Evolutionary conservation across 2,329 filamentous ascomycete genomes (phyloP), one percentile per base, ranked within the genome.

Genomic region (Ophiostoma ulmi): DNA sequence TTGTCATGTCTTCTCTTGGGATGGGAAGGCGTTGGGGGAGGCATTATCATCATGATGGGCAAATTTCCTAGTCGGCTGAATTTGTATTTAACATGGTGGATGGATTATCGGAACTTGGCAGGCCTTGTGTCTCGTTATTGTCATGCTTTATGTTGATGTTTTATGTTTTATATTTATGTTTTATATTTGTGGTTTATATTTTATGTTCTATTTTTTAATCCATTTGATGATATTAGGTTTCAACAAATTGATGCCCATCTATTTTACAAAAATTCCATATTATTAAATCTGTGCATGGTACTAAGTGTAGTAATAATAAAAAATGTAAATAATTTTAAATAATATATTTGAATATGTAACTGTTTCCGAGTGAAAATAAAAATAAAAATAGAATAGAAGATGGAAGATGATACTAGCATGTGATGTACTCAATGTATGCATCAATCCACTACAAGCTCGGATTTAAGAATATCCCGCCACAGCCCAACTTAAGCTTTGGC

Each of bases 1-100:
- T 63, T 48, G 13, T n/a, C 48, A 11, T 63, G 36, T 67, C 38
- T 65, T 61, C 69, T 65, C 35, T 72, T n/a, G 8, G 64, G 64
- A 48, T 69, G 36, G 63, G 39, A 38, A 20, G 44, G 41, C 44
- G 66, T 68, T 68, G 66, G 17, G 14, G 41, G 31, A 65, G 63
- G 63, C 20, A 22, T 14, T 39, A 39, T 20, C 63, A 65, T 65
- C 20, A 65, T 13, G 36, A 36, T 8, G 20, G 36, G 31, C 35
- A 65, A 22, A n/a, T 65, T 39, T 20, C 63, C 35, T n/a, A 31
- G 17, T 22, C 5, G 36, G 61, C 17, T 64, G 35, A 31, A 64
- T 64, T 64, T 64, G 31, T 35, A 14, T 36, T 3, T 36, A 5
- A 38, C 17, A 31, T 31, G 61, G 31, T 14, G 63, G 35, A 22